phyloP scores from a whole-genome alignment of 1,284 basidiomycete species.

The Cryptococcus sp. region DNA sequence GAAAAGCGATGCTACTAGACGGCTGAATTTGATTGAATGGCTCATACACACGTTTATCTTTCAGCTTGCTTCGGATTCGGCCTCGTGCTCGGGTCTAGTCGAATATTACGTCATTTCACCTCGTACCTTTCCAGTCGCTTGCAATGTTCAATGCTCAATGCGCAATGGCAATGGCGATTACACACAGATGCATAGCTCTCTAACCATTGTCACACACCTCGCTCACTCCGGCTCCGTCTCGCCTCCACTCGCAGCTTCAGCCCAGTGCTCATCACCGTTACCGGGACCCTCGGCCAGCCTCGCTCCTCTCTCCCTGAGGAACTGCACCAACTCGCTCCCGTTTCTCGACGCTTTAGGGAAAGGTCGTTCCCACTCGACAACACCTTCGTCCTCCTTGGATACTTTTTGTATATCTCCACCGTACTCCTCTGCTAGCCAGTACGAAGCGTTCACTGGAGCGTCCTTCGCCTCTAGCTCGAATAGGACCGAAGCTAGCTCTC shows the following conservation, averaged over 20 bases:
- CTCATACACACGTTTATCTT: too few species aligned
- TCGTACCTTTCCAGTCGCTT: too few species aligned
- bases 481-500: slow-evolving; percentile 69
- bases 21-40: too few species aligned
- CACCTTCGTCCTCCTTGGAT: slow-evolving; percentile 23
- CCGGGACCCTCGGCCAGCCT: slow-evolving; percentile 27
- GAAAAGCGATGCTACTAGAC: too few species aligned
- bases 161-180: too few species aligned
- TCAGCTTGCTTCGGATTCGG: too few species aligned
- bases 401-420: slow-evolving; percentile 37
- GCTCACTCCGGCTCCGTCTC: slow-evolving; percentile 20
- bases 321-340: slow-evolving; percentile 48
- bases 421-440: slow-evolving; percentile 48
- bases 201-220: too few species aligned
- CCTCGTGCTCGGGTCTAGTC: too few species aligned
- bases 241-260: slow-evolving; percentile 28
- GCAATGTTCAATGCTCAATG: too few species aligned
- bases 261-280: slow-evolving; percentile 34
- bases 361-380: slow-evolving; percentile 35
- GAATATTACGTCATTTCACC: too few species aligned
- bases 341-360: slow-evolving; percentile 36
- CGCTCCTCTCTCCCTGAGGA: slow-evolving; percentile 47
- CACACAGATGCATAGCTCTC: too few species aligned
- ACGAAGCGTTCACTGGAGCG: slow-evolving; percentile 37
- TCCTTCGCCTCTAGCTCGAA: slow-evolving; percentile 61